Base-by-base conservation (phyloP, 2,329 filamentous ascomycete species). In the Stemphylium lycopersici region DNA sequence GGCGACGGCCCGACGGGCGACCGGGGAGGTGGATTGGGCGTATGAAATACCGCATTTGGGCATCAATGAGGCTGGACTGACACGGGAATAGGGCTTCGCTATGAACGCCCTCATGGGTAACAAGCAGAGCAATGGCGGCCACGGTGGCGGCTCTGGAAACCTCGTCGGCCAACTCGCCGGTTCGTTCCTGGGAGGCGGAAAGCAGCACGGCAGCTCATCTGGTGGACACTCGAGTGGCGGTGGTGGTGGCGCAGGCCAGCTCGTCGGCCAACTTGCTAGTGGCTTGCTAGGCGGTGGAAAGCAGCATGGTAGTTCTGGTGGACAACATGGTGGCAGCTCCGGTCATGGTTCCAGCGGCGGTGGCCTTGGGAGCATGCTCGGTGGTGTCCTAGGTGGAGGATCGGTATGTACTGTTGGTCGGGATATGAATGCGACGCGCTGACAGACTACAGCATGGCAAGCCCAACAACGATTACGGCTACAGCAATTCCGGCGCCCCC, bases 21-120 rank as follows among this genome's bases (percentile, higher is more conserved):
- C 52, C 63, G 72, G 41, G 66, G 61, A 46, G 81, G 87, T 59
- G 84, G 87, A 36, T 75, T 90, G 51, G 86, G 87, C 57, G 87
- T 90, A 83, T 72, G 87, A 37, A 31, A 49, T 24, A 36, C 22
- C 22, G 22, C 34, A 43, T 15, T 38, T 29, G 42, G 50, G 43
- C 36, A 47, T 26, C 44, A 52, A 54, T 34, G 12, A 33, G 39
- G 43, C 44, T 46, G 62, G 66, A 39, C 70, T 77, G 54, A 66
- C 52, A 11, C n/a, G n/a, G 41, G 49, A 20, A 46, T 63, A 87
- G 85, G 81, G 77, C 66, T 81, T 88, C 70, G 85, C 86, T 11
- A 79, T 85, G 73, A 87, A 86, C 67, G 78, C 83, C 39, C 77
- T 88, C 36, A 68, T 75, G 52, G 75, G 69, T 42, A 66, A 68